Base-by-base conservation (phyloP, 2,329 filamentous ascomycete genomes). In the Hawksworthiomyces lignivorus region DNA sequence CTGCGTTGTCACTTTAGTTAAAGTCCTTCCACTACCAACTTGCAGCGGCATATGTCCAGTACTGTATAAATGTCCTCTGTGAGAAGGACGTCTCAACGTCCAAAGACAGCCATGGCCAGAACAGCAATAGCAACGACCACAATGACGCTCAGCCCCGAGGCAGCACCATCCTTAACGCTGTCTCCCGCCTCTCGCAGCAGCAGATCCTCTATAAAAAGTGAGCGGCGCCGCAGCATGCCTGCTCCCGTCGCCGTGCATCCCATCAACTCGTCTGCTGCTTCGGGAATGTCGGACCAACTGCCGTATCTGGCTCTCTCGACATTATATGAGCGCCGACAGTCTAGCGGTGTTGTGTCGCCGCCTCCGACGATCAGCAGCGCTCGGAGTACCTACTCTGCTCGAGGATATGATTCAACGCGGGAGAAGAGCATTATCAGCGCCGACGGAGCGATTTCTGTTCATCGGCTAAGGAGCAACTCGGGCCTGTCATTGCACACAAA, bases 401-500 rank as follows among this genome's bases (percentile, higher is more conserved):
- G n/a, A 3, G 20, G n/a, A 2, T 28, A 37, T 20, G 40, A 32
- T 14, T 33, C 27, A 12, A 15, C 7, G 27, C 27, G 40, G 20
- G 28, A 24, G 4, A 18, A 21, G 5, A 33, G 34, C 34, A 32
- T 28, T 14, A 17, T 29, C 14, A 31, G 33, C 11, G 12, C 32
- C 3, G 18, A 20, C 8, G 42, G 29, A 14, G n/a, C 38, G 17
- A 37, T 47, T 15, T 43, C 46, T 10, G 30, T 48, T 42, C 44
- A 43, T 50, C 54, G 8, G 29, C 54, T 70, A 29, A 62, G 66
- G 37, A 69, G 67, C 50, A 69, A 68, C 41, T 70, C 68, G 4
- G 68, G 67, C 3, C 52, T 70, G n/a, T 58, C 63, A 4, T 51
- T 67, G 24, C 66, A 70, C 48, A 65, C 64, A 1, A 70, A 68